Conservation (phyloP, 1,284 basidiomycete species). For the Austroboletus olivaceoglutinosus region DNA sequence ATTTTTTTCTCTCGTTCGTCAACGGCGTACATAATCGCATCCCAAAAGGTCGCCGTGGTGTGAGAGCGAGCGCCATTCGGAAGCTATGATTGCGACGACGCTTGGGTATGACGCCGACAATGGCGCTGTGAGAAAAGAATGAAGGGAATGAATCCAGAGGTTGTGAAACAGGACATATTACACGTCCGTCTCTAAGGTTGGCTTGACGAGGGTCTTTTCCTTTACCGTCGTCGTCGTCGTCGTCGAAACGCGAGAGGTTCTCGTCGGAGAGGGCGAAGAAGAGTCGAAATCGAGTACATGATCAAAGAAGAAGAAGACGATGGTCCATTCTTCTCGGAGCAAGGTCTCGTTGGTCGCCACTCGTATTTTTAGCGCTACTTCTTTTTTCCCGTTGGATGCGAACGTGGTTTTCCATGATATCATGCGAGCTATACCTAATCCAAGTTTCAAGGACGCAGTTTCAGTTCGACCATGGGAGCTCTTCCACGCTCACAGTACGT, state of each 20-base stretch:
- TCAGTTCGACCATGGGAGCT: not conserved
- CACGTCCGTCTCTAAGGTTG: not conserved
- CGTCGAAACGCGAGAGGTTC: too few relatives aligned
- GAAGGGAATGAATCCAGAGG: not conserved
- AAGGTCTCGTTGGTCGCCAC: too few relatives aligned
- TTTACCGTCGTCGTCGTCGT: too few relatives aligned
- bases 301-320: too few relatives aligned
- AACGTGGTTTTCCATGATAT: not conserved
- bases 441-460: not conserved
- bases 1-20: not conserved
- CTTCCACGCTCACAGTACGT: not conserved
- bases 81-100: not conserved
- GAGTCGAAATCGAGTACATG: too few relatives aligned
- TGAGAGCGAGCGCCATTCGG: conserved; percentile 20
- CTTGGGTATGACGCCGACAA: not conserved
- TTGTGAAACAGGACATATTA: not conserved
- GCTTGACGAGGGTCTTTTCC: too few relatives aligned
- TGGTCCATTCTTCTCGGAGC: too few relatives aligned
- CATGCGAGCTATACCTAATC: not conserved
- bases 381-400: not conserved
- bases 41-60: conserved; percentile 20
- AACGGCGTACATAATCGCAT: conserved; percentile 18
- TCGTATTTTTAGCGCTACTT: not conserved
- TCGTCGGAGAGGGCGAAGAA: too few relatives aligned
- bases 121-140: not conserved